Conservation (phyloP, 2,329 filamentous ascomycete genomes). For the Calonectria pauciramosa region DNA sequence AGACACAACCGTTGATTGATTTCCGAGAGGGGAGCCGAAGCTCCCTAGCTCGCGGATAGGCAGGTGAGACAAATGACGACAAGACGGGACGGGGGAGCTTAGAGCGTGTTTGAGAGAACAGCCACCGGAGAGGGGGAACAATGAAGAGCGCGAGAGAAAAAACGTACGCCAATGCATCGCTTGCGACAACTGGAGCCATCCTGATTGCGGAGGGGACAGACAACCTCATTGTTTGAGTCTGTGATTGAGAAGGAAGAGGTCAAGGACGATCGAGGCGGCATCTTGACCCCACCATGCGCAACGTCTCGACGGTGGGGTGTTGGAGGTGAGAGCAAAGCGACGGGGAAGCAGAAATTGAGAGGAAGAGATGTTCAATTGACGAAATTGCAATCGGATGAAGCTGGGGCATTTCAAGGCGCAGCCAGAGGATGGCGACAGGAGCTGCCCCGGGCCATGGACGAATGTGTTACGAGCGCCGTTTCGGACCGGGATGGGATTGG, state of each 20-base stretch:
- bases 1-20: conserved; percentile 37
- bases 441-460: conserved; percentile 41
- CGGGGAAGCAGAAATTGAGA: conserved; percentile 34
- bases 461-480: conserved; percentile 45
- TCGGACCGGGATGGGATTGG: conserved; percentile 42
- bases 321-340: conserved; percentile 37
- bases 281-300: conserved; percentile 74
- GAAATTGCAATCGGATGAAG: conserved; percentile 37
- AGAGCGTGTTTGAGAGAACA: conserved; percentile 7
- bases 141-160: conserved; percentile 22
- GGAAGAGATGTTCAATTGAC: conserved; percentile 49
- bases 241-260: conserved; percentile 93
- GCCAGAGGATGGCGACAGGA: conserved; percentile 36
- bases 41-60: conserved; percentile 30
- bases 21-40: conserved; percentile 24
- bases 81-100: conserved; percentile 29
- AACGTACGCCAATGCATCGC: conserved; percentile 96
- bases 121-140: not conserved
- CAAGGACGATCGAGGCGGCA: conserved; percentile 90
- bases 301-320: conserved; percentile 42
- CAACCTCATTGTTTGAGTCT: conserved; percentile 94
- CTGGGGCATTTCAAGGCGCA: conserved; percentile 45
- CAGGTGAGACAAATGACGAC: conserved; percentile 45
- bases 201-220: conserved; percentile 95
- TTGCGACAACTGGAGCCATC: conserved; percentile 98